Percentiles rank a stretch among this genome's conserved stretches.
These are phyloP conservation scores for Colletotrichum cereale DNA, from an alignment of 2,329 filamentous ascomycete genomes.

Conservation along the genomic window DNA sequence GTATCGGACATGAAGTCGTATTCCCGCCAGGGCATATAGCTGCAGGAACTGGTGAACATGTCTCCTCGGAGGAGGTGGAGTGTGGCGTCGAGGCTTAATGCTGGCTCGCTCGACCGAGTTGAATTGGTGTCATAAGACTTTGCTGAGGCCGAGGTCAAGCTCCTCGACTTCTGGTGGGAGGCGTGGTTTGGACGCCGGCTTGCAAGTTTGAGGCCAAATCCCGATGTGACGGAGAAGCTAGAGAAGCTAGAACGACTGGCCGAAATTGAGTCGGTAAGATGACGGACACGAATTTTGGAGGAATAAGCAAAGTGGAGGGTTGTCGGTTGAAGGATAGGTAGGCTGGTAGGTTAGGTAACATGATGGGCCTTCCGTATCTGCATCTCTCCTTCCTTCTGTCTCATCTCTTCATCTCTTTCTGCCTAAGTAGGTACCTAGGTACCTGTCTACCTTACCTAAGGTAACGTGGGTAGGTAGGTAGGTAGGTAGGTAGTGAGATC, in stretches of 20 bases:
- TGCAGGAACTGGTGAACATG: conserved; percentile 6
- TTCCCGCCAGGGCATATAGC: background rate
- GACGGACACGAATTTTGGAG: background rate
- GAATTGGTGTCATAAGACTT: background rate
- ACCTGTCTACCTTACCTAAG: background rate
- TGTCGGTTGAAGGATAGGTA: background rate
- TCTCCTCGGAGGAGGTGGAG: conserved; percentile 30
- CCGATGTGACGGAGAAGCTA: conserved; percentile 19
- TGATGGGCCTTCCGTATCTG: background rate
- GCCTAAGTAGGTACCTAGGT: background rate
- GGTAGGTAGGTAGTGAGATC: too few species aligned
- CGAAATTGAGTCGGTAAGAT: conserved; percentile 18
- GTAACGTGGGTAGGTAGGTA: too few species aligned
- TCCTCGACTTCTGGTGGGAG: too few species aligned
- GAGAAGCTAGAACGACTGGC: conserved; percentile 4
- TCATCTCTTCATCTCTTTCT: background rate
- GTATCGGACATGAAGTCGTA: conserved; percentile 29
- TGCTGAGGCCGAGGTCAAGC: conserved; percentile 9
- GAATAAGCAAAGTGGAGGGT: conserved; percentile 2
- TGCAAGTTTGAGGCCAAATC: conserved; percentile 2
- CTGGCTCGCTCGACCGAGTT: conserved; percentile 16
- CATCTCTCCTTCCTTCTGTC: conserved; percentile 23
- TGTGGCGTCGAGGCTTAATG: conserved; percentile 29
- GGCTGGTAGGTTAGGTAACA: background rate
- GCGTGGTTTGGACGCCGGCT: background rate